A percentile compares a stretch with the other conserved stretches of the same genome.
Evolutionary conservation across 2,329 filamentous ascomycete genomes (phyloP).

Genomic region (Verticillium dahliae): DNA sequence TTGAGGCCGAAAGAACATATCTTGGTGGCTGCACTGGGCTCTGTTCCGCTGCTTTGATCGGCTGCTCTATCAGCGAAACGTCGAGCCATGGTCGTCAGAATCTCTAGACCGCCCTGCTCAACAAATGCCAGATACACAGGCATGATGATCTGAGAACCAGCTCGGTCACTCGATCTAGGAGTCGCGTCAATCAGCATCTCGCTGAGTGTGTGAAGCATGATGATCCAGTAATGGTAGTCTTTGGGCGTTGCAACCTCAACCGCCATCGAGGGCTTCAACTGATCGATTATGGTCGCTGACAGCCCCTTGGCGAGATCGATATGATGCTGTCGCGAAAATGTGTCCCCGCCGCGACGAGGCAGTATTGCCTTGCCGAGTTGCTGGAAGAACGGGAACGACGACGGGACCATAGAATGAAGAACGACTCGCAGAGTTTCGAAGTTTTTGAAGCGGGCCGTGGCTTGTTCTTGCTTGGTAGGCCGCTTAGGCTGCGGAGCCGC

Average conservation of each 20-base stretch:
- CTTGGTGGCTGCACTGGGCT: constrained; percentile 7
- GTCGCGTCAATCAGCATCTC: constrained; percentile 67
- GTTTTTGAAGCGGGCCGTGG: constrained; percentile 56
- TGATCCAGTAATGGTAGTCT: constrained; percentile 75
- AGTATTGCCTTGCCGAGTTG: constrained; percentile 77
- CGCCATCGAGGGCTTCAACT: constrained; percentile 47
- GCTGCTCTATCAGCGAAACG: constrained; percentile 56
- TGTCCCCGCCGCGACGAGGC: constrained; percentile 65
- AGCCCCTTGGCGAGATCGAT: constrained; percentile 57
- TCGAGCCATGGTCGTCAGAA: constrained; percentile 65
- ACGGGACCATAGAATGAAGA: constrained; percentile 69
- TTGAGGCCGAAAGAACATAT: constrained; percentile 52
- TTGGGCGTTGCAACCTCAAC: constrained; percentile 44
- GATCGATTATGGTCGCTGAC: constrained; percentile 61
- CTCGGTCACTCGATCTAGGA: constrained; percentile 40
- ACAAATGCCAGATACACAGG: constrained; percentile 84
- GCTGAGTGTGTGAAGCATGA: constrained; percentile 70
- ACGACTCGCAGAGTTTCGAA: constrained; percentile 70
- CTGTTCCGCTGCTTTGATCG: constrained; percentile 18
- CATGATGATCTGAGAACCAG: constrained; percentile 53
- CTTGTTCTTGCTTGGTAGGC: constrained; percentile 36
- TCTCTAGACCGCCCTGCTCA: constrained; percentile 67
- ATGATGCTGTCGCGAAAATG: constrained; percentile 47
- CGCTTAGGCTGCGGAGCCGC: constrained; percentile 19
- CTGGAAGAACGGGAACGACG: constrained; percentile 81